Percentiles rank a stretch among this genome's conserved stretches.
Conservation (phyloP, 768 basidiomycete genomes). For the Termitomyces bulborhizus region DNA sequence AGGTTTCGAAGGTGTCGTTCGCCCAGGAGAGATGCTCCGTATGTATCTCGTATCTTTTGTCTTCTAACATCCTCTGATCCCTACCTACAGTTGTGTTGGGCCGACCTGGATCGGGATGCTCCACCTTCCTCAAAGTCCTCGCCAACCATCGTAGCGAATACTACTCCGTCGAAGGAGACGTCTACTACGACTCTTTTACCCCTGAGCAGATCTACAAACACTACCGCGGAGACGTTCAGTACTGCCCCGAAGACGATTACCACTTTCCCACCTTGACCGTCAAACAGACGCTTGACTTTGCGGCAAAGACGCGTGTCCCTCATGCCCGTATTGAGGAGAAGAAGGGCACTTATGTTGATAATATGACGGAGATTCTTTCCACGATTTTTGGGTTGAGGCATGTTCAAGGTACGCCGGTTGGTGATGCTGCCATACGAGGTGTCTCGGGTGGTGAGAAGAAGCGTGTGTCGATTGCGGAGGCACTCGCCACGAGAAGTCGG, state of each 20-base stretch:
- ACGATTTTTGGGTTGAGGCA: conserved; percentile 75
- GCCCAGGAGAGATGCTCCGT: conserved; percentile 77
- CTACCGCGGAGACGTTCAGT: conserved; percentile 76
- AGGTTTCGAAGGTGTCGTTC: conserved; percentile 58
- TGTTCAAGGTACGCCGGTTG: conserved; percentile 66
- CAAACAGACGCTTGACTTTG: conserved; percentile 66
- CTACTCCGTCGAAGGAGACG: conserved; percentile 59
- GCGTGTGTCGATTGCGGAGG: conserved; percentile 74
- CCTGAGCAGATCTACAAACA: conserved; percentile 55
- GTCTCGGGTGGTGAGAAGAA: conserved; percentile 77
- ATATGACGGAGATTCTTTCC: conserved; percentile 48
- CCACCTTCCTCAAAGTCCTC: conserved; percentile 75
- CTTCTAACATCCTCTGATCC: neutral
- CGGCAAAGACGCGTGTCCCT: conserved; percentile 64
- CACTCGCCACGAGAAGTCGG: conserved; percentile 52
- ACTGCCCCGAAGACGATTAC: conserved; percentile 80
- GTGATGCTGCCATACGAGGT: conserved; percentile 71
- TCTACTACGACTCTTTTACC: conserved; percentile 72
- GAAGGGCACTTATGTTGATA: conserved; percentile 36
- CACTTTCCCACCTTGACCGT: conserved; percentile 85
- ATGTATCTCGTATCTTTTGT: conserved; percentile 22
- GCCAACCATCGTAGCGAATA: conserved; percentile 72
- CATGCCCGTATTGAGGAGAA: conserved; percentile 39
- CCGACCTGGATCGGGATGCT: conserved; percentile 80
- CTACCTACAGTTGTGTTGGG: conserved; percentile 66